These are phyloP conservation scores for Quercus cerris DNA, from an alignment of 306 rosid species.

Conservation along the genomic window DNA sequence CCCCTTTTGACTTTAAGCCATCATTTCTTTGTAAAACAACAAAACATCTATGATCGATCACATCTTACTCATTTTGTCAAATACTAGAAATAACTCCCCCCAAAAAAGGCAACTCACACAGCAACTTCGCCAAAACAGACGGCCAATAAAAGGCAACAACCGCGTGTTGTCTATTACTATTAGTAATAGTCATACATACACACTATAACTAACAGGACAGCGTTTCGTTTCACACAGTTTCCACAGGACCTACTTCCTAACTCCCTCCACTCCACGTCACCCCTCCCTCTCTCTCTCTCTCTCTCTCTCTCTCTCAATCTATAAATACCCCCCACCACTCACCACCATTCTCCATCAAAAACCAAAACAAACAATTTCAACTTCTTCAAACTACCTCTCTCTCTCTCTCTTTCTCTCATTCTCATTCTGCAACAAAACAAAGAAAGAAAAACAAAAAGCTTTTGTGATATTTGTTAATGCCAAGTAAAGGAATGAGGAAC, in stretches of 20 bases:
- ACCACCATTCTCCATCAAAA: background rate
- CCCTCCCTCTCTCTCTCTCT: background rate
- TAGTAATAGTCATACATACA: too few relatives aligned
- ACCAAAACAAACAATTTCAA: background rate
- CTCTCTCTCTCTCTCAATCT: background rate
- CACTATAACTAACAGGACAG: accelerated
- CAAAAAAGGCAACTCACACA: too few relatives aligned
- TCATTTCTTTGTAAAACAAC: too few relatives aligned
- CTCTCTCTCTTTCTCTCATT: background rate
- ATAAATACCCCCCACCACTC: constrained; percentile 4
- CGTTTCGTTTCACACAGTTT: background rate
- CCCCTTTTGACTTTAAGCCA: too few relatives aligned
- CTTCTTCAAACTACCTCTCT: background rate
- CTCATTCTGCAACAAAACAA: background rate
- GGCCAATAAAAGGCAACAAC: too few relatives aligned
- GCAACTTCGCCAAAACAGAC: too few relatives aligned
- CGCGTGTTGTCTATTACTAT: too few relatives aligned
- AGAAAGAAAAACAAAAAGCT: too few relatives aligned
- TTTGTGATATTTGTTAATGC: constrained; percentile 8
- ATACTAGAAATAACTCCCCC: too few relatives aligned
- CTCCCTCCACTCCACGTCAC: background rate
- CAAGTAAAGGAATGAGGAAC: constrained; percentile 34
- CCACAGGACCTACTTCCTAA: background rate
- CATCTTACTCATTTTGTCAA: too few relatives aligned
- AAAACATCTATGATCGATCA: too few relatives aligned